Evolutionary conservation across 148 eudicot species (phyloP), one percentile per base, ranked within the genome.

Genomic region (Silene conica): DNA sequence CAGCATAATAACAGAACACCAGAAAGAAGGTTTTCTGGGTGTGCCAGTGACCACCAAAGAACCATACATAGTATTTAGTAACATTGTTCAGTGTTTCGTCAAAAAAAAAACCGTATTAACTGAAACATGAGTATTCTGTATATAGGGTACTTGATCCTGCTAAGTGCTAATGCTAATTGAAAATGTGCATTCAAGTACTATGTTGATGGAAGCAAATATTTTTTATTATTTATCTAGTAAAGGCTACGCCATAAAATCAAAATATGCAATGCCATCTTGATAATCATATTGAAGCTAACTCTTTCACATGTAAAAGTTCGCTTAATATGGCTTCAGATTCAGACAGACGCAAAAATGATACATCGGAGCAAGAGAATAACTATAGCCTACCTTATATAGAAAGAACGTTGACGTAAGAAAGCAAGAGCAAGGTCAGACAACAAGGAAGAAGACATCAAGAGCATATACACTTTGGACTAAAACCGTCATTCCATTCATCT

Each of bases 301-400:
- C 46, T 65, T 34, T 65, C 69, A 65, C 22, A 38, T n/a, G 23
- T 38, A 65, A 46, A 65, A 65, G 19, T 65, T 18, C 38, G 48
- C 46, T 12, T 26, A 63, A 65, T 7, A 65, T 31, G 34, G 3
- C 34, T 31, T 31, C 34, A 31, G 34, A 31, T 18, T 34, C 48
- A 65, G 23, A n/a, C 69, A 12, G 13, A 65, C 15, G 68, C 21
- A 31, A 64, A 64, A 31, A 16, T 15, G 21, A 15, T 7, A 28
- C 2, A 26, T 61, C 18, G 16, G 19, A 15, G 16, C 31, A 63
- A 16, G 68, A 16, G 21, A 8, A 64, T 63, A 26, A 63, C 20
- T 15, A 19, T 64, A 14, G 43, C 68, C 68, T 64, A 63, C 67
- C 45, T 34, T 64, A 38, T 38, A 64, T 6, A 31, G 13, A 25